Evolutionary conservation across 2,329 filamentous ascomycete genomes (phyloP).

Genomic region (Epicoccum nigrum): DNA sequence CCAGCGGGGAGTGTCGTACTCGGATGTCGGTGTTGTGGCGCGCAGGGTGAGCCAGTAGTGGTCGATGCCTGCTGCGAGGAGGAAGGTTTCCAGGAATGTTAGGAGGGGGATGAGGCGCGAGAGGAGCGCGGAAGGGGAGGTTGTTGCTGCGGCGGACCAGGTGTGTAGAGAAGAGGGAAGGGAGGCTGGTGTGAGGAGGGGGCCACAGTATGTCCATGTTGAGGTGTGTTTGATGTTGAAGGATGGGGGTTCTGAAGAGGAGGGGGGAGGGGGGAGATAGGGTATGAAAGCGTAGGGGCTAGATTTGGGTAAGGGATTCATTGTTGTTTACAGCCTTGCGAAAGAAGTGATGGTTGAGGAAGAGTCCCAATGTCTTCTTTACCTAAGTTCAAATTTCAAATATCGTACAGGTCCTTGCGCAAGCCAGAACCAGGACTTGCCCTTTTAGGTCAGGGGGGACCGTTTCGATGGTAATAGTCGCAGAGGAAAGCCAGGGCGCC

Average conservation of each 20-base stretch:
- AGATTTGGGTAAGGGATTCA: slow-evolving; percentile 22
- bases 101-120: slow-evolving; percentile 51
- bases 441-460: no score
- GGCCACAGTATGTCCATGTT: slow-evolving; percentile 36
- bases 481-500: no score
- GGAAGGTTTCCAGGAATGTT: slow-evolving; percentile 47
- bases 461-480: no score
- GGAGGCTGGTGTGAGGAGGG: slow-evolving; percentile 20
- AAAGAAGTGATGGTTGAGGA: no score
- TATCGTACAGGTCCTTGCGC: no score
- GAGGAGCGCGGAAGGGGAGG: slow-evolving; percentile 37
- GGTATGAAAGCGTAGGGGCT: slow-evolving; percentile 22
- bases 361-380: no score
- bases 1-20: slow-evolving; percentile 56
- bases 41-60: slow-evolving; percentile 59
- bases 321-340: background rate
- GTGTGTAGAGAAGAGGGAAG: slow-evolving; percentile 41
- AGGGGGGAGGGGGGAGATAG: background rate
- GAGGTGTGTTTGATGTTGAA: slow-evolving; percentile 25
- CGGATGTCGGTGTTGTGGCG: slow-evolving; percentile 51
- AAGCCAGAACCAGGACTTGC: no score
- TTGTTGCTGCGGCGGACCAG: slow-evolving; percentile 47
- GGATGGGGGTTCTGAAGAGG: background rate
- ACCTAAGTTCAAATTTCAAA: no score
- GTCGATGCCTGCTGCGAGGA: slow-evolving; percentile 44